phyloP scores from a whole-genome alignment of 352 stramenopile species.

The Blastocystis sp. region DNA sequence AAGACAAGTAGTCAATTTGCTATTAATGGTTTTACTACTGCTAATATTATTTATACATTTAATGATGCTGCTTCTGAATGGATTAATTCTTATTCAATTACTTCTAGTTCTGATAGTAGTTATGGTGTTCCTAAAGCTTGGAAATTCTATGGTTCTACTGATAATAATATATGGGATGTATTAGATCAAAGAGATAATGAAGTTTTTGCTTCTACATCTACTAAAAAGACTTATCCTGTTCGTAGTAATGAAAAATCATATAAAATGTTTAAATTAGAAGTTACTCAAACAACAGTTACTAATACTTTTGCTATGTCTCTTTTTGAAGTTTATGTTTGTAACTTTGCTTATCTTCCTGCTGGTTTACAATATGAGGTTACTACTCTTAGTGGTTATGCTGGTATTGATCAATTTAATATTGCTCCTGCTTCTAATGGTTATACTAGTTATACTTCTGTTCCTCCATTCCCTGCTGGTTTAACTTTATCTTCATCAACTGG shows the following conservation, averaged over 20 bases:
- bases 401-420: background rate
- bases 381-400: constrained; percentile 1
- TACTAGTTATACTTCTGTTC: background rate
- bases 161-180: too few species aligned
- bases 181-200: background rate
- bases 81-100: constrained; percentile 27
- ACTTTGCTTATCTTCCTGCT: too few species aligned
- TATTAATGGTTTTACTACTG: too few species aligned
- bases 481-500: constrained; percentile 3
- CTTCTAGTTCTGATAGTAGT: background rate
- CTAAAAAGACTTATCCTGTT: constrained; percentile 3
- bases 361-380: background rate
- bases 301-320: background rate
- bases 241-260: constrained; percentile 5
- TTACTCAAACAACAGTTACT: background rate
- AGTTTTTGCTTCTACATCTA: constrained; percentile 4
- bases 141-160: too few species aligned
- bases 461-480: constrained; percentile 8
- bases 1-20: too few species aligned
- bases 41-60: too few species aligned
- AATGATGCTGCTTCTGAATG: too few species aligned
- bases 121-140: background rate
- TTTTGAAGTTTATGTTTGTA: too few species aligned
- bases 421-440: constrained; percentile 8
- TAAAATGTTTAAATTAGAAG: constrained; percentile 1